Evolutionary conservation across 2,329 filamentous ascomycete species (phyloP), one percentile per base, ranked within the genome.

Genomic region (Periconia sp.): DNA sequence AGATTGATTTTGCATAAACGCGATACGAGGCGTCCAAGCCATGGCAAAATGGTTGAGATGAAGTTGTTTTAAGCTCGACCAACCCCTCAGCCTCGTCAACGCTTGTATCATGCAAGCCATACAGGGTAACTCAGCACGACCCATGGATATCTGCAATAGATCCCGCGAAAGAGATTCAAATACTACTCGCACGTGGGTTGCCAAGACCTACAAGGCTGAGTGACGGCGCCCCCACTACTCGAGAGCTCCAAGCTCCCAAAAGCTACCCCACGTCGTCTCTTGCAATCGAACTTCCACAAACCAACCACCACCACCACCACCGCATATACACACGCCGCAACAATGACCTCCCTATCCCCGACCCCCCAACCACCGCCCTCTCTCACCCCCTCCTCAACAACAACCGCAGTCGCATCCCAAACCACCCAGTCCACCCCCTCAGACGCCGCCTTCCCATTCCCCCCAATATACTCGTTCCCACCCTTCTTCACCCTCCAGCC

Each of bases 401-500:
- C 34, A 31, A 40, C 39, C 32, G 24, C 13, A 22, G n/a, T n/a
- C 10, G 15, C 45, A 15, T 12, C 38, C 21, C 25, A 46, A 29
- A 40, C 44, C 21, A 34, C 53, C 6, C 28, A 41, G 7, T 36
- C 43, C 11, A 21, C 57, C 5, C 9, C 50, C 11, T 21, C 50
- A 5, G 32, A 55, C 17, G 40, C 40, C 25, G 34, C 48, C 54
- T 77, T 75, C 66, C 40, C 48, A 46, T 73, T 74, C 54, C 74
- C 75, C 24, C 63, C 72, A 8, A 74, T 76, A 68, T 87, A 91
- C 79, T 75, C 77, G 73, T 92, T 90, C 76, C 89, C 89, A 0
- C 86, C 89, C 64, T 92, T 94, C 84, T 94, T 88, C 82, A 91
- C 87, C 42, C 84, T 83, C 40, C 89, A 94, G 71, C 82, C 85